phyloP scores from a whole-genome alignment of 2,329 filamentous ascomycete genomes.

The Allantophomopsis lycopodina region DNA sequence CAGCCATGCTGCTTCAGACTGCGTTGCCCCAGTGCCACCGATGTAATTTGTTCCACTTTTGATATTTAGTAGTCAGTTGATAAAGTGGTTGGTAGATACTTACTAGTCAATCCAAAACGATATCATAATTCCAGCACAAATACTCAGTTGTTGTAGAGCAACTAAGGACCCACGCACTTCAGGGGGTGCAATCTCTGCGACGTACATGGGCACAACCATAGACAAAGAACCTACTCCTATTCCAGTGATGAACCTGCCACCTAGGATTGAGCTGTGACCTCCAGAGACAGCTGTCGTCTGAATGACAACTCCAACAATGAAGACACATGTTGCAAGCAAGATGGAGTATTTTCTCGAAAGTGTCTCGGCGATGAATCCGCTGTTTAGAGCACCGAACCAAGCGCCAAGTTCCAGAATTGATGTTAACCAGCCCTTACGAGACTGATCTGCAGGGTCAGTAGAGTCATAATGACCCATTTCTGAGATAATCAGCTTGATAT shows the following conservation, averaged over 20 bases:
- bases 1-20: slow-evolving; percentile 60
- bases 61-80: slow-evolving; percentile 10
- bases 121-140: slow-evolving; percentile 40
- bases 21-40: slow-evolving; percentile 40
- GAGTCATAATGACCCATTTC: slow-evolving; percentile 42
- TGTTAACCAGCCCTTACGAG: slow-evolving; percentile 44
- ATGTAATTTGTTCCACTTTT: slow-evolving; percentile 50
- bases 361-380: slow-evolving; percentile 57
- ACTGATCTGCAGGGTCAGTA: slow-evolving; percentile 28
- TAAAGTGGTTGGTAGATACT: slow-evolving; percentile 5
- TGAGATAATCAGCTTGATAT: slow-evolving; percentile 13
- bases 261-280: slow-evolving; percentile 48
- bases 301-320: slow-evolving; percentile 56
- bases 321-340: slow-evolving; percentile 49
- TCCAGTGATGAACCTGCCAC: slow-evolving; percentile 59
- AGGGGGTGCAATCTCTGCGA: slow-evolving; percentile 38
- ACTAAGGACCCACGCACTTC: slow-evolving; percentile 55
- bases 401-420: slow-evolving; percentile 65
- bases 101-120: slow-evolving; percentile 47
- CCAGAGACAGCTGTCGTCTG: slow-evolving; percentile 47
- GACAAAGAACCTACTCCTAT: slow-evolving; percentile 57
- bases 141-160: slow-evolving; percentile 50
- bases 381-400: slow-evolving; percentile 61
- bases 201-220: slow-evolving; percentile 47
- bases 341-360: slow-evolving; percentile 58